phyloP scores from a whole-genome alignment of 306 rosid species.

The Luffa acutangula region DNA sequence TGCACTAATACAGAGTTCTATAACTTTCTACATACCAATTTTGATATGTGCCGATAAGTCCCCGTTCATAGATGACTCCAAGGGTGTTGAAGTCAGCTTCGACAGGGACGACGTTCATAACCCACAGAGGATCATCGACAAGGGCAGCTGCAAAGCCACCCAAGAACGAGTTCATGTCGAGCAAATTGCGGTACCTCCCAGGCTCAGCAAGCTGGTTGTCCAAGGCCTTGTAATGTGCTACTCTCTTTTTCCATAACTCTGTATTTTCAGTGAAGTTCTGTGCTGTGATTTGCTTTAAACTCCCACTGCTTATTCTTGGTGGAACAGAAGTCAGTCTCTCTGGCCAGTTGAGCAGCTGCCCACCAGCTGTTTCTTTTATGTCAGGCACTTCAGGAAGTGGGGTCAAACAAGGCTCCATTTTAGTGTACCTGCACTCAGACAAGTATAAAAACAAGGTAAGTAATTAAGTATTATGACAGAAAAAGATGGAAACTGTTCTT shows the following conservation, averaged over 20 bases:
- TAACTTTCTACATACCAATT: constrained; percentile 43
- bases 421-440: constrained; percentile 55
- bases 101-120: constrained; percentile 84
- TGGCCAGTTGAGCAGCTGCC: constrained; percentile 72
- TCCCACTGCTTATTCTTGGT: constrained; percentile 69
- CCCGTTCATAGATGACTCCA: constrained; percentile 76
- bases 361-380: constrained; percentile 56
- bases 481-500: not conserved
- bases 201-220: constrained; percentile 55
- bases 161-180: constrained; percentile 76
- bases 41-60: constrained; percentile 86
- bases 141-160: constrained; percentile 94
- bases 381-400: constrained; percentile 61
- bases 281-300: constrained; percentile 46
- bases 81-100: constrained; percentile 69
- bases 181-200: constrained; percentile 72
- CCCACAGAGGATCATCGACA: constrained; percentile 70
- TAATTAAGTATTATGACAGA: not conserved
- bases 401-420: constrained; percentile 70
- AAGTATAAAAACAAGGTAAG: not conserved
- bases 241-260: constrained; percentile 68
- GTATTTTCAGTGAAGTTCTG: constrained; percentile 45
- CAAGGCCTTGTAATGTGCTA: constrained; percentile 42
- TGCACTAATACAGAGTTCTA: not conserved
- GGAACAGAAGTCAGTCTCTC: constrained; percentile 60